Evolutionary conservation across 805 yeast genomes (phyloP), one percentile per base, ranked within the genome.

Genomic region (Priceomyces haplophilus): DNA sequence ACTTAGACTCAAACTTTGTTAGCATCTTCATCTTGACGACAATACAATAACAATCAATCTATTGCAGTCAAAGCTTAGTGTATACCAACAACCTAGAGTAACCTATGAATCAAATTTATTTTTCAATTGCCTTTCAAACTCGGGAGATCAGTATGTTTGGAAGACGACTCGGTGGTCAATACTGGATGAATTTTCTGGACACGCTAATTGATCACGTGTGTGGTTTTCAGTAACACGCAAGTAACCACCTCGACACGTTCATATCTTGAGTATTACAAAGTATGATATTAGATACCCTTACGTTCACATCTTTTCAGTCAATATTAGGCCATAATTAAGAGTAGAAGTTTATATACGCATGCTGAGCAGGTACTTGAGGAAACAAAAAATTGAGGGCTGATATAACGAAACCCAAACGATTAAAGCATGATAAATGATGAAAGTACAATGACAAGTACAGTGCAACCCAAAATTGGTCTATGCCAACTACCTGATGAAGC

Each of bases 1-100:
- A 88, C 78, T 93, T 88, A 60, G 98, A 90, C 72, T 95, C 97
- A 67, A 91, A 91, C 83, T 87, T 62, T 43, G 75, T 52, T 47
- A 59, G 61, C 90, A 85, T 83, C 83, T 85, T 86, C 95, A 85
- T 85, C 64, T 71, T 78, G 73, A 50, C 41, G 25, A 32, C 23
- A 31, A 33, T 24, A 30, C 21, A 27, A 18, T 41, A 20, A 29
- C 31, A 41, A 41, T 36, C 34, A 31, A 40, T 40, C 37, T 23
- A 36, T 36, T 25, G 29, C 18, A 8, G 29, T 36, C 30, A 13
- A 27, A 27, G 17, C 10, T 16, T 7, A 17, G n/a, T 32, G 12
- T 32, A 12, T 32, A 12, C 35, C 35, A 32, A 25, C 34, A 37
- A 16, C 13, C 17, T 24, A 18, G 12, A 10, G 8, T 18, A 27